Percentiles rank a stretch among this genome's conserved stretches.
Conservation (phyloP, 2,329 filamentous ascomycete genomes). For the Pseudopyrenochaeta lycopersici region DNA sequence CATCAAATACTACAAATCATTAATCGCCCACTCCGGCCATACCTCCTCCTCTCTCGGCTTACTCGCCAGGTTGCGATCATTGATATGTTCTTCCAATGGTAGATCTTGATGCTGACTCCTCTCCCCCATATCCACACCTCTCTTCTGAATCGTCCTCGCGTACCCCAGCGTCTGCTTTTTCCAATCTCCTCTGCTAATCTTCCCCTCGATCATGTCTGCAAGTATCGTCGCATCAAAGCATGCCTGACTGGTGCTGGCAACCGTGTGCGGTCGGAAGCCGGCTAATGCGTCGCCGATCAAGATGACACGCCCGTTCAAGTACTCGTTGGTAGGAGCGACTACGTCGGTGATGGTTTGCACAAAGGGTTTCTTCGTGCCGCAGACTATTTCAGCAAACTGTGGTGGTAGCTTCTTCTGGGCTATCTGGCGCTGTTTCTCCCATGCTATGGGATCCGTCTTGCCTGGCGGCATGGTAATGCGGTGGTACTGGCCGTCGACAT, state of each 20-base stretch:
- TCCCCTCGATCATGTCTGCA: conserved; percentile 51
- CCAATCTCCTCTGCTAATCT: conserved; percentile 48
- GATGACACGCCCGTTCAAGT: conserved; percentile 53
- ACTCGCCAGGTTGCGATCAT: conserved; percentile 33
- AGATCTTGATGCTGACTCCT: conserved; percentile 51
- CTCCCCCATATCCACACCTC: conserved; percentile 52
- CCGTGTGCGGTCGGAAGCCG: conserved; percentile 58
- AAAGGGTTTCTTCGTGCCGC: conserved; percentile 53
- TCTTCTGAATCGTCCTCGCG: conserved; percentile 48
- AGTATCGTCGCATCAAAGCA: conserved; percentile 55
- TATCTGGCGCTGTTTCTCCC: conserved; percentile 48
- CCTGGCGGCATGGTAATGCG: conserved; percentile 56
- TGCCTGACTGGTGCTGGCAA: conserved; percentile 58
- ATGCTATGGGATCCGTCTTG: conserved; percentile 49
- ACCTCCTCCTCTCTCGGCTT: conserved; percentile 34
- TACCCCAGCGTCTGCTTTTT: conserved; percentile 47
- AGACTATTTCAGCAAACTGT: conserved; percentile 55
- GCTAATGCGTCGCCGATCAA: conserved; percentile 59
- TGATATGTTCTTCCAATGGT: conserved; percentile 32
- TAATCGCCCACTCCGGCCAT: conserved; percentile 33
- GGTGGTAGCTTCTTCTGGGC: conserved; percentile 47
- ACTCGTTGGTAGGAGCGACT: conserved; percentile 48
- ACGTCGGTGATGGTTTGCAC: conserved; percentile 58
- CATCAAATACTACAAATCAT: conserved; percentile 4
- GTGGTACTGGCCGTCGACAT: conserved; percentile 51